Conservation (phyloP, 306 rosid genomes). For the Medicago lupulina region DNA sequence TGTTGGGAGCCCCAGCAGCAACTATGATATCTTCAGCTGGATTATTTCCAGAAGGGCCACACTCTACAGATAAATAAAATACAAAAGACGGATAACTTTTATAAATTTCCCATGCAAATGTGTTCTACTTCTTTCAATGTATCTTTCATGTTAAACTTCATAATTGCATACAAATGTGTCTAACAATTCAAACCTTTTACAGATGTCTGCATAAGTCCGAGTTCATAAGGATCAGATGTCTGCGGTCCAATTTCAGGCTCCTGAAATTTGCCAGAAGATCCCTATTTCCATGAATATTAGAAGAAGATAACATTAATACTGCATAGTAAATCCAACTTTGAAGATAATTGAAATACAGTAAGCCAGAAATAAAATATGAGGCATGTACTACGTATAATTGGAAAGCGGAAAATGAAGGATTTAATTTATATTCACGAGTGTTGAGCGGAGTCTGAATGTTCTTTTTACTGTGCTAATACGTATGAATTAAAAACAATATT, state of each 20-base stretch:
- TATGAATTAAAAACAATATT: too few relatives aligned
- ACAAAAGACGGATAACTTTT: neutral
- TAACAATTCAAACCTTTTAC: slow-evolving; percentile 64
- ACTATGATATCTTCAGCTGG: too few relatives aligned
- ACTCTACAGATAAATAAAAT: slow-evolving; percentile 51
- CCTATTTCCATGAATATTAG: slow-evolving; percentile 53
- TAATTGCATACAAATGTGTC: neutral
- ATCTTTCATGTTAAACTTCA: too few relatives aligned
- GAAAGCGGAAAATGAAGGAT: too few relatives aligned
- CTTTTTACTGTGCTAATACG: too few relatives aligned
- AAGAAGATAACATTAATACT: slow-evolving; percentile 27
- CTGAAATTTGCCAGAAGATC: slow-evolving; percentile 58
- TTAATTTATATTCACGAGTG: too few relatives aligned
- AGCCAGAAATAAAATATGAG: too few relatives aligned
- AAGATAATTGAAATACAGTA: neutral
- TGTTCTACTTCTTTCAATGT: neutral
- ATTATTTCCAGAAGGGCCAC: too few relatives aligned
- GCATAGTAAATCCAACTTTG: neutral
- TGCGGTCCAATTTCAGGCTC: slow-evolving; percentile 67
- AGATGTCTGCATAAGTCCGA: slow-evolving; percentile 55
- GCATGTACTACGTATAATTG: too few relatives aligned
- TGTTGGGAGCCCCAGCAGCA: slow-evolving; percentile 47
- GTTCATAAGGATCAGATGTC: slow-evolving; percentile 55
- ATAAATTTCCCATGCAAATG: neutral
- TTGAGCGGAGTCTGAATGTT: too few relatives aligned